Percentiles rank a stretch among this genome's conserved stretches.
Evolutionary conservation across 768 basidiomycete genomes (phyloP).

Genomic region (Rhodosporidiobolus odoratus): DNA sequence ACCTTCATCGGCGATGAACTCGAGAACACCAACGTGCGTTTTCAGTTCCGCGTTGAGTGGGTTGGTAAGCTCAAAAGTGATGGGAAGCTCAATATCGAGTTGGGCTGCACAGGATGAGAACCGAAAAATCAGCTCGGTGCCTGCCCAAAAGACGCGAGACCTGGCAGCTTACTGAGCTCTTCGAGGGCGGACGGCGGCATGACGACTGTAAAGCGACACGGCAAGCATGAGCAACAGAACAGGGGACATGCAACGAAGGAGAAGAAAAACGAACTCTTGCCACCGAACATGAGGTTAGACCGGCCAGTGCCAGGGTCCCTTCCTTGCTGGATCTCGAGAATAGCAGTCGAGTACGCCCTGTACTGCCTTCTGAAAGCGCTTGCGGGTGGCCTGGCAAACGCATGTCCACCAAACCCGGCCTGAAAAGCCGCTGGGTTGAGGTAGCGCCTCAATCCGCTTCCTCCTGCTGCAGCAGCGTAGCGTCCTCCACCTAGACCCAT

Average conservation of each 20-base stretch:
- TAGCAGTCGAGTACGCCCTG: slow-evolving; percentile 53
- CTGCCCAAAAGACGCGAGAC: not conserved
- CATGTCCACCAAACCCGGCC: slow-evolving; percentile 39
- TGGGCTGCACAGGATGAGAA: slow-evolving; percentile 50
- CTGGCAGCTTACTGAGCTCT: slow-evolving; percentile 56
- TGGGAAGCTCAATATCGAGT: slow-evolving; percentile 82
- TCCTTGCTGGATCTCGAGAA: slow-evolving; percentile 42
- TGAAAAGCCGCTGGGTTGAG: slow-evolving; percentile 36
- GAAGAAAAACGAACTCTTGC: slow-evolving; percentile 70
- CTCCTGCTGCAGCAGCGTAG: slow-evolving; percentile 7
- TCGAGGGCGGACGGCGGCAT: slow-evolving; percentile 96
- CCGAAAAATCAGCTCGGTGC: not conserved
- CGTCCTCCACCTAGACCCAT: not conserved
- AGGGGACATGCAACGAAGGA: not conserved
- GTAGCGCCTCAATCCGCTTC: slow-evolving; percentile 17
- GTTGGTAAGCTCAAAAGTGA: slow-evolving; percentile 95
- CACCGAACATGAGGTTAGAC: slow-evolving; percentile 91
- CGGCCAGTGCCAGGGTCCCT: slow-evolving; percentile 51
- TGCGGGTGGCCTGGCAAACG: slow-evolving; percentile 50
- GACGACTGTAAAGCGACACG: slow-evolving; percentile 60
- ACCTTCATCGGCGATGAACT: slow-evolving; percentile 97
- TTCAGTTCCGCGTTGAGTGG: slow-evolving; percentile 69
- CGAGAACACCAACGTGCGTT: slow-evolving; percentile 94
- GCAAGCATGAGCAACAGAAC: not conserved
- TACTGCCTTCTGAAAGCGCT: slow-evolving; percentile 84